These are phyloP conservation scores for Fusarium napiforme DNA, from an alignment of 2,329 filamentous ascomycete species.

Conservation along the genomic window DNA sequence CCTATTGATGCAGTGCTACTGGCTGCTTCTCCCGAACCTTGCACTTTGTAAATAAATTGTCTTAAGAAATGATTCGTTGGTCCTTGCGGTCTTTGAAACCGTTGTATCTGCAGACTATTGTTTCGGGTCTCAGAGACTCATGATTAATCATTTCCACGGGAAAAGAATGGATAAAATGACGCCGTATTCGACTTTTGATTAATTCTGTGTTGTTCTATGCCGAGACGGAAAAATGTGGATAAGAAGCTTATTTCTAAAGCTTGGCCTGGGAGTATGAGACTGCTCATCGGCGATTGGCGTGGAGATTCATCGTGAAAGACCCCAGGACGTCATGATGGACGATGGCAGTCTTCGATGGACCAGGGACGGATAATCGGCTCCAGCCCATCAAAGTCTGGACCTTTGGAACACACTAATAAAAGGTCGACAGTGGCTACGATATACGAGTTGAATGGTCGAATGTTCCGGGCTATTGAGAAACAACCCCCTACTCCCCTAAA, in stretches of 20 bases:
- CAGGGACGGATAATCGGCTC: slow-evolving; percentile 34
- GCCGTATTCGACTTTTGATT: neutral
- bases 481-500: slow-evolving; percentile 12
- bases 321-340: slow-evolving; percentile 9
- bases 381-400: neutral
- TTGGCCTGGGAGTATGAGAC: slow-evolving; percentile 29
- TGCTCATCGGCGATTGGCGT: slow-evolving; percentile 34
- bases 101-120: neutral
- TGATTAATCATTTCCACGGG: neutral
- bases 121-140: neutral
- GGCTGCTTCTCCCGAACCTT: neutral
- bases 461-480: neutral
- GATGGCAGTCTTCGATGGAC: neutral
- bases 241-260: slow-evolving; percentile 37
- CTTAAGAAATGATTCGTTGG: neutral
- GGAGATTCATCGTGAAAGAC: neutral
- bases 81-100: neutral
- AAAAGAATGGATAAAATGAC: neutral
- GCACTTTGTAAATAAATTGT: neutral
- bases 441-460: neutral
- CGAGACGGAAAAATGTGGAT: slow-evolving; percentile 33
- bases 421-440: slow-evolving; percentile 3
- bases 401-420: neutral
- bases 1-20: neutral
- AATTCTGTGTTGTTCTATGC: neutral